Base-by-base conservation (phyloP, 306 rosid species). In the Vigna angularis region DNA sequence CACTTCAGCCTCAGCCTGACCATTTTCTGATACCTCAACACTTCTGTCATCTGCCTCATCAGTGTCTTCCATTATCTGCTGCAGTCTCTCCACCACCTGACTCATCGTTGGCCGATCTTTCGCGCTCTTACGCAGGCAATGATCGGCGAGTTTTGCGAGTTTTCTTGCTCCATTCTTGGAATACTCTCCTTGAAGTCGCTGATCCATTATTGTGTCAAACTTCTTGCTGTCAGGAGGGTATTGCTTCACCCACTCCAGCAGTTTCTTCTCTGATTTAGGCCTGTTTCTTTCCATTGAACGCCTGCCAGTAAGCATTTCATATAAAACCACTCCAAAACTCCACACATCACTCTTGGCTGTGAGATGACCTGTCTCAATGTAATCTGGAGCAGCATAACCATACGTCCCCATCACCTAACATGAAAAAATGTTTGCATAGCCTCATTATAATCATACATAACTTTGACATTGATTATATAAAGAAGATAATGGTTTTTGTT, bases 311-410 rank as follows among this genome's bases (percentile, higher is more conserved):
- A 93, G 88, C 76, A 93, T 86, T 84, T 93, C 98, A 20, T 87
- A 93, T 28, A 91, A 78, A 24, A 93, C 94, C 14, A 93, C 98
- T 0, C 98, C 98, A 4, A 85, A 87, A 79, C 94, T 91, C 98
- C 98, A 93, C 38, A 93, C 98, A 58, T 93, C 97, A 47, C 98
- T 93, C 87, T 93, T 93, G 24, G 86, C 72, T 14, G 98, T 93
- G 73, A 93, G 91, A 88, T 93, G 98, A 4, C 97, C 98, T 1
- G 98, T 93, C 72, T 87, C 85, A 12, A 93, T 82, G 86, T 91
- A 93, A 82, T 93, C 95, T 26, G 98, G 98, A 73, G 98, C 98
- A 65, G 98, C 98, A 74, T 93, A 91, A 61, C 98, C 98, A 57
- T 78, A 73, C n/a, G 98, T 93, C 22, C 97, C 98, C 72, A 93